These are phyloP conservation scores for Oryza coarctata DNA, from an alignment of 176 grass and related monocot species.

Conservation along the genomic window DNA sequence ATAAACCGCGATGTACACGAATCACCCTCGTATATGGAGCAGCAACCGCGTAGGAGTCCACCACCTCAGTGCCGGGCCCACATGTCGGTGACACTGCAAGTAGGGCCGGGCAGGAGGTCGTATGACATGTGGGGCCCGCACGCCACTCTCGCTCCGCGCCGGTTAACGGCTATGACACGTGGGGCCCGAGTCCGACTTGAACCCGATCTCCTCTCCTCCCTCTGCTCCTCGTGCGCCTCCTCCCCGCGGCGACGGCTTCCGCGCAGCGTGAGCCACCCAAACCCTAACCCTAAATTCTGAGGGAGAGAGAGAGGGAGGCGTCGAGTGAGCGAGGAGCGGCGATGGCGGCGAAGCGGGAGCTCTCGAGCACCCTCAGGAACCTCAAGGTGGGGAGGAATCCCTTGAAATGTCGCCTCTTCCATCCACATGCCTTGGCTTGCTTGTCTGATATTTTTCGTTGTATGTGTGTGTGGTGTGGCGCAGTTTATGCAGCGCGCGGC, in stretches of 20 bases:
- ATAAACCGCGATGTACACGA: background rate
- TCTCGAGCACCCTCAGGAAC: constrained; percentile 81
- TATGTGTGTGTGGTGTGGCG: background rate
- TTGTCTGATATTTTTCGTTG: background rate
- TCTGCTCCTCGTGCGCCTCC: background rate
- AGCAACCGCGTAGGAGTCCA: background rate
- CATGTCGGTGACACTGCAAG: background rate
- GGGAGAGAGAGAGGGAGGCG: background rate
- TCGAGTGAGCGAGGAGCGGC: background rate
- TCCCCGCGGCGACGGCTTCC: background rate
- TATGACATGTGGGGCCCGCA: background rate
- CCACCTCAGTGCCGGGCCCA: background rate
- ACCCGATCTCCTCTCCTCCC: background rate
- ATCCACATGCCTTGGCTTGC: background rate
- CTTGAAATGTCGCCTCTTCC: background rate
- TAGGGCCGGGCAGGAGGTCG: rapidly evolving
- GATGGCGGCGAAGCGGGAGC: constrained; percentile 86
- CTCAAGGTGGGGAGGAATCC: constrained; percentile 54
- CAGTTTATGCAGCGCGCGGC: constrained; percentile 95
- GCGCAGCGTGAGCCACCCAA: background rate
- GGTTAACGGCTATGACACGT: background rate
- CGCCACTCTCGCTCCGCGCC: background rate
- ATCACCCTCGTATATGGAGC: background rate
- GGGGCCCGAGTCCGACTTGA: background rate
- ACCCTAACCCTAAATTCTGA: constrained; percentile 43